These are phyloP conservation scores for Alternaria atra DNA, from an alignment of 2,329 filamentous ascomycete genomes.

Conservation along the genomic window DNA sequence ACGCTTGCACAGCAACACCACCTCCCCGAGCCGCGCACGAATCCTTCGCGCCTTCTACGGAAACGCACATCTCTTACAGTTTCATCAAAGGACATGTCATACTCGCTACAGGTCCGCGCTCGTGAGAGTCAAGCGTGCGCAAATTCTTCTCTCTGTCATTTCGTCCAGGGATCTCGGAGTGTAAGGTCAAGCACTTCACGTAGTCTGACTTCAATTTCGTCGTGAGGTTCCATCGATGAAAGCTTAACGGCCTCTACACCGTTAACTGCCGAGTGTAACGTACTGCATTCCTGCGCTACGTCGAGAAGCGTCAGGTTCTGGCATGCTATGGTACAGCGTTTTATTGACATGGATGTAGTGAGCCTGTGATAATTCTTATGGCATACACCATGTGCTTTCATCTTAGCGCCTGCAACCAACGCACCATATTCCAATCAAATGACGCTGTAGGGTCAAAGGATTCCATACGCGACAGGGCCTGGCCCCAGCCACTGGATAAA, in stretches of 20 bases:
- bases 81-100: neutral
- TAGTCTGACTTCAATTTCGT: neutral
- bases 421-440: neutral
- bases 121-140: neutral
- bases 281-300: neutral
- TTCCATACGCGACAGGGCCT: no score
- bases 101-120: neutral
- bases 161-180: neutral
- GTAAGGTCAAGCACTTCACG: neutral
- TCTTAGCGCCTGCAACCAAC: neutral
- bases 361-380: neutral
- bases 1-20: neutral
- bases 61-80: neutral
- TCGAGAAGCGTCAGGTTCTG: neutral
- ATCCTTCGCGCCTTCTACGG: neutral
- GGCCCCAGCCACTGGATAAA: neutral
- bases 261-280: neutral
- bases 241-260: neutral
- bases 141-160: neutral
- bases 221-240: neutral
- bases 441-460: neutral
- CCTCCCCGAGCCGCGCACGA: slow-evolving; percentile 2
- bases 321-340: neutral
- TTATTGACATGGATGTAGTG: neutral
- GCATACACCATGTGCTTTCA: neutral